A percentile compares a stretch with the other conserved stretches of the same genome.
These are phyloP conservation scores for Colletotrichum higginsianum DNA, from an alignment of 2,329 filamentous ascomycete species.

Conservation along the genomic window DNA sequence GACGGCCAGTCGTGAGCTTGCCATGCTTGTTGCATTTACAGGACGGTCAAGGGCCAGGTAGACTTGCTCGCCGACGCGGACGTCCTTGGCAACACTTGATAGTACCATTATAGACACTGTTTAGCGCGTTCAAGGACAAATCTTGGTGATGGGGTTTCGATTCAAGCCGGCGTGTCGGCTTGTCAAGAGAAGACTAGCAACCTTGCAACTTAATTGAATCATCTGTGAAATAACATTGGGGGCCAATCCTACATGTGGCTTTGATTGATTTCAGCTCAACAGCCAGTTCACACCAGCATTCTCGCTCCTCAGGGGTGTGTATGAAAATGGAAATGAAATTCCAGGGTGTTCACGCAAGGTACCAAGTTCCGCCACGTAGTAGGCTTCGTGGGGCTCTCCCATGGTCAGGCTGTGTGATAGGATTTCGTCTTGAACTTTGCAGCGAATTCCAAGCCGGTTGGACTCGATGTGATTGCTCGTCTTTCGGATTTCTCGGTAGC, in stretches of 20 bases:
- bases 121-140: background rate
- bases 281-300: background rate
- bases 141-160: no score
- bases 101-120: background rate
- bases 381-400: background rate
- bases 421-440: background rate
- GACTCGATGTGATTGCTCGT: background rate
- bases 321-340: background rate
- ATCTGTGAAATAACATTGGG: background rate
- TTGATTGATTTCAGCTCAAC: background rate
- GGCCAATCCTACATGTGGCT: background rate
- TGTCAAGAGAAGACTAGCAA: background rate
- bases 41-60: background rate
- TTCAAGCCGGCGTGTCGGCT: background rate
- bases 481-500: no score
- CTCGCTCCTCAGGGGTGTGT: background rate
- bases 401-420: background rate
- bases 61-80: background rate
- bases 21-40: background rate
- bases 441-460: background rate
- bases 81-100: background rate
- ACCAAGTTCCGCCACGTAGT: background rate
- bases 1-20: background rate
- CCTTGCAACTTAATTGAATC: background rate
- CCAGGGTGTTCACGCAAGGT: background rate